Base-by-base conservation (phyloP, 768 basidiomycete species). In the Pleurotus platypus region DNA sequence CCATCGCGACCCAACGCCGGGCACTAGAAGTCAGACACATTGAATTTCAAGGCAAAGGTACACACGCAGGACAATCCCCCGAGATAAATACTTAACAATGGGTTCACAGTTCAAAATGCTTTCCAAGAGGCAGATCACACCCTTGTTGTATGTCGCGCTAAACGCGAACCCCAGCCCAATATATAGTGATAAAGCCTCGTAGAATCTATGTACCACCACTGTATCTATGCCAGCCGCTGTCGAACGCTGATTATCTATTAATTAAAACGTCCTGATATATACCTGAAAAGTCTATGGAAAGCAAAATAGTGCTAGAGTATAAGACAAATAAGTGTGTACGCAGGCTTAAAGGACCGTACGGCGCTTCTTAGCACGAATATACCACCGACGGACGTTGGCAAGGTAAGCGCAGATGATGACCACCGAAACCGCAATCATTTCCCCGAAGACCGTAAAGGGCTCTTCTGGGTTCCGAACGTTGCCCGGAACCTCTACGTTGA, bases 401-500 rank as follows among this genome's bases (percentile, higher is more conserved):
- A 81, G 62, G 63, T 81, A 85, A 1, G 68, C 63, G 18, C 66
- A 63, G n/a, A 81, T 67, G 37, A 87, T 74, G 12, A 79, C 24
- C 22, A 78, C 60, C 5, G 77, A 72, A 8, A 80, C 57, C 6
- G 75, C 70, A 45, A 90, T 62, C 24, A 89, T 73, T 20, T 83
- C 69, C 8, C 71, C 80, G 64, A 92, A 93, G 18, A 76, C 73
- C 64, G 78, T 75, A 67, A 72, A 80, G 12, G 74, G 73, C 12
- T 74, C 71, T 13, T 60, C 67, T 0, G 68, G 65, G 3, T 66
- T 62, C 58, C 65, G 61, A 3, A 51, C 35, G 66, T 90, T 89
- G n/a, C 66, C 67, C 0, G 92, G 92, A 2, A 91, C 61, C 4
- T 60, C 67, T 43, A 87, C 62, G 64, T 97, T 96, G 67, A 85